Percentiles rank a stretch among this genome's conserved stretches.
phyloP scores from a whole-genome alignment of 495 filamentous ascomycete species.

The Penicillium crystallinum region DNA sequence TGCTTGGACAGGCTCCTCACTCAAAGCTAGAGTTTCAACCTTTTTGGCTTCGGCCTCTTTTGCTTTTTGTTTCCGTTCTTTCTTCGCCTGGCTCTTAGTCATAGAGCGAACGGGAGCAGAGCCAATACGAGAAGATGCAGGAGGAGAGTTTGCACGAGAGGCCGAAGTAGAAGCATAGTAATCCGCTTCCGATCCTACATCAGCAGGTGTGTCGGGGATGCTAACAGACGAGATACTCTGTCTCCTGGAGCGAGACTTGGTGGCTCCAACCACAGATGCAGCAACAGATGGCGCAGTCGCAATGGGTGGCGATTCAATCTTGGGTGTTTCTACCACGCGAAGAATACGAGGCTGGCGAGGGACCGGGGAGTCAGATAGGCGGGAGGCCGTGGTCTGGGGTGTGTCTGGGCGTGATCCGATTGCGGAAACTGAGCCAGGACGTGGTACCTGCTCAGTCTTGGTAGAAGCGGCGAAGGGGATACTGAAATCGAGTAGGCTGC shows the following conservation, averaged over 20 bases:
- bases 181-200: constrained; percentile 71
- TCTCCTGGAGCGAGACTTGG: constrained; percentile 49
- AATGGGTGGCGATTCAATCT: constrained; percentile 53
- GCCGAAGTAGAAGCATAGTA: constrained; percentile 70
- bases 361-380: constrained; percentile 44
- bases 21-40: constrained; percentile 45
- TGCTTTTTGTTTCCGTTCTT: constrained; percentile 64
- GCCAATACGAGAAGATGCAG: constrained; percentile 64
- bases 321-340: constrained; percentile 67
- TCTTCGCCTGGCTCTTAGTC: constrained; percentile 87
- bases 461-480: constrained; percentile 18
- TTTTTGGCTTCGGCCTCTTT: constrained; percentile 61
- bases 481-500: constrained; percentile 32
- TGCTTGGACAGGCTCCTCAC: constrained; percentile 62
- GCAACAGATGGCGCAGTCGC: constrained; percentile 36
- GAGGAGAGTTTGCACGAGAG: constrained; percentile 85
- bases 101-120: constrained; percentile 71
- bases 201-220: constrained; percentile 74
- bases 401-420: constrained; percentile 35
- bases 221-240: constrained; percentile 57
- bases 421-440: constrained; percentile 18
- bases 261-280: constrained; percentile 31
- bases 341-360: constrained; percentile 51
- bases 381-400: constrained; percentile 37
- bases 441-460: constrained; percentile 21